Evolutionary conservation across 2,329 filamentous ascomycete genomes (phyloP).

Genomic region (Alternaria sp.): DNA sequence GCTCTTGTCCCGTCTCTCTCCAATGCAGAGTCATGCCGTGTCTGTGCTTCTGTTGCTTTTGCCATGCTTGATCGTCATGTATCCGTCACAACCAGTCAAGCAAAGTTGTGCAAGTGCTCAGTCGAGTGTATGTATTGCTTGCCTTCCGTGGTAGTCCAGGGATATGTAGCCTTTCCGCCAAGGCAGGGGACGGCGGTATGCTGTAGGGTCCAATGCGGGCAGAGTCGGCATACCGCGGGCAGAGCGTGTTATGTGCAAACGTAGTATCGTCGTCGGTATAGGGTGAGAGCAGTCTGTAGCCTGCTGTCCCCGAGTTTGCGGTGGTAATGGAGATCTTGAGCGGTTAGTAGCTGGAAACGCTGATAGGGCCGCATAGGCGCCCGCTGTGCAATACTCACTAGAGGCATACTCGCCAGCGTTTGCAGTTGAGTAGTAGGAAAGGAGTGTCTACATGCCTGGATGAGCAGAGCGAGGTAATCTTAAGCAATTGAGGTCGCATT

Average conservation of each 20-base stretch:
- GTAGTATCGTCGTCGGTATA: slow-evolving; percentile 39
- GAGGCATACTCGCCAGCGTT: slow-evolving; percentile 33
- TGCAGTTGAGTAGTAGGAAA: slow-evolving; percentile 10
- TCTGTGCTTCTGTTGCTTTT: slow-evolving; percentile 16
- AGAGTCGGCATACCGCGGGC: slow-evolving; percentile 45
- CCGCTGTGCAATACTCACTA: slow-evolving; percentile 33
- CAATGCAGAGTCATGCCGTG: slow-evolving; percentile 5
- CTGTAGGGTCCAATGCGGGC: too few species aligned
- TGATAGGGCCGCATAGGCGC: slow-evolving; percentile 32
- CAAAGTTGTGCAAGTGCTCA: too few species aligned
- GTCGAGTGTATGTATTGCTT: too few species aligned
- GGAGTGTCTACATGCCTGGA: slow-evolving; percentile 7
- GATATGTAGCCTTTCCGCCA: slow-evolving; percentile 44
- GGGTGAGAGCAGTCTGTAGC: slow-evolving; percentile 39
- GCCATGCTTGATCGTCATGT: slow-evolving; percentile 30
- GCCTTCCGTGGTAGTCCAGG: slow-evolving; percentile 11
- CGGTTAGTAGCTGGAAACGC: slow-evolving; percentile 26
- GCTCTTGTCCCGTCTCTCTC: neutral
- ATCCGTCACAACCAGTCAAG: slow-evolving; percentile 34
- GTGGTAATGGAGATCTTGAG: slow-evolving; percentile 31
- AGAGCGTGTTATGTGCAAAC: slow-evolving; percentile 40
- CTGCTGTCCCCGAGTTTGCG: slow-evolving; percentile 26
- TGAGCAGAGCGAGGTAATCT: slow-evolving; percentile 24
- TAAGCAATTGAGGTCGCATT: slow-evolving; percentile 28
- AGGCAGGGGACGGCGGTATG: slow-evolving; percentile 48